Evolutionary conservation across 352 stramenopile genomes (phyloP), one percentile per base, ranked within the genome.

Genomic region (Pythium volutum): DNA sequence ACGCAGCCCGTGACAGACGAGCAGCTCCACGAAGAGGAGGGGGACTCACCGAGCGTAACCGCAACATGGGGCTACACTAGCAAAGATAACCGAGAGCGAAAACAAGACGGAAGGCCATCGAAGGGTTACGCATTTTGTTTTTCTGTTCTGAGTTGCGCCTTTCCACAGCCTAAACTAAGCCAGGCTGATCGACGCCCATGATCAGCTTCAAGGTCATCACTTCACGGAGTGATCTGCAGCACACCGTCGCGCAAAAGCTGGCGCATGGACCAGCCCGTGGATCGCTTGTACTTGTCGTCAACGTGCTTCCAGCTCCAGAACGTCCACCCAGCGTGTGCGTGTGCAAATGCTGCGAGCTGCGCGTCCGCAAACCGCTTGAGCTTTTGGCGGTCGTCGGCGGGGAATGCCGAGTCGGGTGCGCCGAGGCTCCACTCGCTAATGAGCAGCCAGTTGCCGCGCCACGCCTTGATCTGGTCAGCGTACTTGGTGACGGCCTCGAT

Each of bases 271-370:
- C 86, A 95, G 0, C 78, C 81, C 34, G 79, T 78, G 27, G 75
- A 67, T 4, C 63, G 66, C 12, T 59, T 62, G 56, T 84, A 70
- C 51, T 67, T 62, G 54, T 93, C 83, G 59, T 93, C 85, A 3
- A 77, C 79, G 47, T 93, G 84, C 29, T 78, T 76, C 86, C 86
- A 95, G 34, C 72, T 89, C 86, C 86, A 95, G 71, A 95, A 95
- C 26, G 86, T 83, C 84, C 83, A 95, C n/a, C 85, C 85, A 3
- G 78, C 75, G 50, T 91, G 80, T 18, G 84, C 84, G 7, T 77
- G 62, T 27, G 62, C 64, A 41, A 92, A 89, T 0, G 75, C 75
- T 23, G 80, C 55, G 6, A 91, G 69, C 61, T 91, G 81, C 0
- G 79, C 76, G 20, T 73, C 60, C 1, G 77, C 86, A 25, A 92